Evolutionary conservation across 2,329 filamentous ascomycete genomes (phyloP).

Genomic region (Penicillium polonicum): DNA sequence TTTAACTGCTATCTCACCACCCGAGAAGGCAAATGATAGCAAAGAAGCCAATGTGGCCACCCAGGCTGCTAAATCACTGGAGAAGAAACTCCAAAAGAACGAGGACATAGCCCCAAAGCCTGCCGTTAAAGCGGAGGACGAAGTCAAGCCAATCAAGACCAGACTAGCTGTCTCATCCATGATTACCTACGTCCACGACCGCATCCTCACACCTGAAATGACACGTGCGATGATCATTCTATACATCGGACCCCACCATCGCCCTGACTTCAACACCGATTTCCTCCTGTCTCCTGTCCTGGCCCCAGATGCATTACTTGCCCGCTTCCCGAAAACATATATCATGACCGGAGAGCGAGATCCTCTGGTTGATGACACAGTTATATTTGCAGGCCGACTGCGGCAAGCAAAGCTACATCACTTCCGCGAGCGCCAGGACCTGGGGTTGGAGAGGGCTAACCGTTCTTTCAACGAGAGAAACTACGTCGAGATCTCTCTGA

Average conservation of each 20-base stretch:
- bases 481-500: slow-evolving; percentile 75
- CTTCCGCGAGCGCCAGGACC: slow-evolving; percentile 56
- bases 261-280: slow-evolving; percentile 88
- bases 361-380: slow-evolving; percentile 92
- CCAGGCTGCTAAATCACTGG: slow-evolving; percentile 24
- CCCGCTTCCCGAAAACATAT: slow-evolving; percentile 89
- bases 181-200: slow-evolving; percentile 97
- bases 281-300: slow-evolving; percentile 87
- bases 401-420: slow-evolving; percentile 69
- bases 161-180: slow-evolving; percentile 94
- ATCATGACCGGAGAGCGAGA: slow-evolving; percentile 94
- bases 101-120: slow-evolving; percentile 39
- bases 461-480: slow-evolving; percentile 69
- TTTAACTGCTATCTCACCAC: slow-evolving; percentile 21
- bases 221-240: slow-evolving; percentile 99
- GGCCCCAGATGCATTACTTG: slow-evolving; percentile 78
- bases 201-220: slow-evolving; percentile 93
- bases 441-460: slow-evolving; percentile 53
- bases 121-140: slow-evolving; percentile 35
- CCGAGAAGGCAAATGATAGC: slow-evolving; percentile 14
- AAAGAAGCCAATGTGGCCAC: slow-evolving; percentile 27
- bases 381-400: slow-evolving; percentile 90
- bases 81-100: slow-evolving; percentile 31
- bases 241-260: slow-evolving; percentile 90
- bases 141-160: slow-evolving; percentile 63